phyloP scores from a whole-genome alignment of 2,329 filamentous ascomycete genomes.

The Arachnopeziza araneosa region DNA sequence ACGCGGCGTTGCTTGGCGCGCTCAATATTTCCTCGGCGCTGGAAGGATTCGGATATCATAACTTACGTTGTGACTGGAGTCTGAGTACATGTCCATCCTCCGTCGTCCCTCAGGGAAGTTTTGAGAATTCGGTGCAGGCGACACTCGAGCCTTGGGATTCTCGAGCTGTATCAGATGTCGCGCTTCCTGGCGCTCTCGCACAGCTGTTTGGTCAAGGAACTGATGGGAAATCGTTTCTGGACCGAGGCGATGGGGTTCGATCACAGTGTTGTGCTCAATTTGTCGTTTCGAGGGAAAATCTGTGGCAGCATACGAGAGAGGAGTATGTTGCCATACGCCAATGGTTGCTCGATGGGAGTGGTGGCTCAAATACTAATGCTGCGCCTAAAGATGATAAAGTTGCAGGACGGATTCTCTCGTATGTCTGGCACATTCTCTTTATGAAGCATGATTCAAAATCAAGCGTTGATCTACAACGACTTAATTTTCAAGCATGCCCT shows the following conservation, averaged over 20 bases:
- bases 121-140: constrained; percentile 33
- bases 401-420: constrained; percentile 41
- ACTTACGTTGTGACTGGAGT: constrained; percentile 46
- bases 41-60: constrained; percentile 38
- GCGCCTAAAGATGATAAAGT: constrained; percentile 38
- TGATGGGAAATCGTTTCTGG: constrained; percentile 28
- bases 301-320: constrained; percentile 42
- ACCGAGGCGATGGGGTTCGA: constrained; percentile 24
- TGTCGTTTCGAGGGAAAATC: constrained; percentile 41
- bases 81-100: constrained; percentile 37
- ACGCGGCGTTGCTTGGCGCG: constrained; percentile 33
- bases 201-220: constrained; percentile 35
- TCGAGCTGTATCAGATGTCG: constrained; percentile 35
- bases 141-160: constrained; percentile 37
- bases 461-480: constrained; percentile 11
- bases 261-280: constrained; percentile 53
- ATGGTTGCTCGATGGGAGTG: constrained; percentile 43
- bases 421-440: constrained; percentile 46
- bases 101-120: constrained; percentile 31
- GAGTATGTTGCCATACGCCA: constrained; percentile 48
- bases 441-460: constrained; percentile 17
- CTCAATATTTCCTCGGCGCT: constrained; percentile 38
- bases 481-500: constrained; percentile 21
- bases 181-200: constrained; percentile 32
- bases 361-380: constrained; percentile 14